A percentile compares a stretch with the other conserved stretches of the same genome.
These are phyloP conservation scores for Trametes hirsuta DNA, from an alignment of 1,284 basidiomycete genomes.

Conservation along the genomic window DNA sequence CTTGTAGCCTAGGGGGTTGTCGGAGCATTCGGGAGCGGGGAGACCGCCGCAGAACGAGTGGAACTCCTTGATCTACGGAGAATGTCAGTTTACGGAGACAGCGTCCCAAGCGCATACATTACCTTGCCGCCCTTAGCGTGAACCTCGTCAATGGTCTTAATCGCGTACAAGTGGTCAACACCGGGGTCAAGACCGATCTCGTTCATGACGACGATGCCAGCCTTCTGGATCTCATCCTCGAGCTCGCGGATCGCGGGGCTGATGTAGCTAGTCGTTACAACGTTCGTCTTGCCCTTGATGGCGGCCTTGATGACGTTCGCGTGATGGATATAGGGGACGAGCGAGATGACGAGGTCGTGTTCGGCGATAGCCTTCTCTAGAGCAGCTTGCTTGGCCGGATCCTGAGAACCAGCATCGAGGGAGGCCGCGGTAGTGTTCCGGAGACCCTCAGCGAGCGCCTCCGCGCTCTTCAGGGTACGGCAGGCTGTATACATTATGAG, in stretches of 20 bases:
- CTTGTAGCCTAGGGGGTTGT: constrained; percentile 98
- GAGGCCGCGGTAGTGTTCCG: constrained; percentile 75
- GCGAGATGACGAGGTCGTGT: constrained; percentile 93
- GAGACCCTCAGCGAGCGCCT: constrained; percentile 72
- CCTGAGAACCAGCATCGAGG: constrained; percentile 77
- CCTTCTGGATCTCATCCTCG: constrained; percentile 82
- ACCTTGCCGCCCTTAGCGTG: constrained; percentile 95
- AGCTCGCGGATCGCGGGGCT: constrained; percentile 89
- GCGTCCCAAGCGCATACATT: constrained; percentile 1
- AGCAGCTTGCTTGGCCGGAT: constrained; percentile 46
- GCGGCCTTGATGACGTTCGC: constrained; percentile 92
- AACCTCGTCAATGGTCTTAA: constrained; percentile 96
- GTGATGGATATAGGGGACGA: constrained; percentile 97
- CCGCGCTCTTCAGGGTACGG: constrained; percentile 79
- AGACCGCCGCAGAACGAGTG: constrained; percentile 97
- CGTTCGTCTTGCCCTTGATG: constrained; percentile 92
- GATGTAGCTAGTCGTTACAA: constrained; percentile 97
- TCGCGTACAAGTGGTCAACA: constrained; percentile 93
- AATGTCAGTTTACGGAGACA: background rate
- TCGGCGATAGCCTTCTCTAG: constrained; percentile 84
- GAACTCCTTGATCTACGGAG: constrained; percentile 84
- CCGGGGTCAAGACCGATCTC: constrained; percentile 98
- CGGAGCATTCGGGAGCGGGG: constrained; percentile 87
- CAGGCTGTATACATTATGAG: constrained; percentile 56
- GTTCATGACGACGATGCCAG: constrained; percentile 96